Evolutionary conservation across 768 basidiomycete species (phyloP).

Genomic region (Amanita rimosa): DNA sequence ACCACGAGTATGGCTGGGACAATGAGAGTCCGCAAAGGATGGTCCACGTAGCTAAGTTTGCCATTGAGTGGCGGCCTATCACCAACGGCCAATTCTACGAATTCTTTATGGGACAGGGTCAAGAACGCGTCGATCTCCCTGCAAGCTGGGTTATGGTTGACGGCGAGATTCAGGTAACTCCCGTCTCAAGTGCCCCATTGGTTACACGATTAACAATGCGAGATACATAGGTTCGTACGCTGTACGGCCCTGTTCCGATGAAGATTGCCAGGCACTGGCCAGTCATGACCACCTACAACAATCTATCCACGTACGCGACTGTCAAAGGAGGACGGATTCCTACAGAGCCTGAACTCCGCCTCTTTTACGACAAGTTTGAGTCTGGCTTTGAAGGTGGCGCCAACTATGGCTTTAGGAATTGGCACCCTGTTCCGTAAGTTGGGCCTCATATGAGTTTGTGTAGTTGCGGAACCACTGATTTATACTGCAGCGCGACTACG

Average conservation of each 20-base stretch:
- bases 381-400: constrained; percentile 66
- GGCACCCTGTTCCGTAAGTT: constrained; percentile 87
- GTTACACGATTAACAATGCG: background rate
- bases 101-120: constrained; percentile 40
- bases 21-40: constrained; percentile 69
- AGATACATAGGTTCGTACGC: constrained; percentile 67
- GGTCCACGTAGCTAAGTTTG: constrained; percentile 57
- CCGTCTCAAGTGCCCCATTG: too few relatives aligned
- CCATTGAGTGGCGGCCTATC: constrained; percentile 76
- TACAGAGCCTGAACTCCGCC: constrained; percentile 75
- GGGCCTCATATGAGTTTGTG: too few relatives aligned
- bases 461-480: background rate
- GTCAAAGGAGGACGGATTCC: constrained; percentile 92
- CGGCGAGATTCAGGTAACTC: constrained; percentile 40
- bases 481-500: constrained; percentile 47
- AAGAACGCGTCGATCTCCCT: constrained; percentile 41
- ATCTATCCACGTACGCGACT: constrained; percentile 68
- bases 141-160: constrained; percentile 62
- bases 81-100: constrained; percentile 80
- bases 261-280: constrained; percentile 80
- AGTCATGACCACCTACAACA: constrained; percentile 64
- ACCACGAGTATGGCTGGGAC: constrained; percentile 89
- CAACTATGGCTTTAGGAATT: constrained; percentile 84
- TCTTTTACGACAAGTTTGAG: constrained; percentile 69
- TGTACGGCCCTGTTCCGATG: constrained; percentile 80